Evolutionary conservation across 2,329 filamentous ascomycete genomes (phyloP).

Genomic region (Colletotrichum cordylinicola): DNA sequence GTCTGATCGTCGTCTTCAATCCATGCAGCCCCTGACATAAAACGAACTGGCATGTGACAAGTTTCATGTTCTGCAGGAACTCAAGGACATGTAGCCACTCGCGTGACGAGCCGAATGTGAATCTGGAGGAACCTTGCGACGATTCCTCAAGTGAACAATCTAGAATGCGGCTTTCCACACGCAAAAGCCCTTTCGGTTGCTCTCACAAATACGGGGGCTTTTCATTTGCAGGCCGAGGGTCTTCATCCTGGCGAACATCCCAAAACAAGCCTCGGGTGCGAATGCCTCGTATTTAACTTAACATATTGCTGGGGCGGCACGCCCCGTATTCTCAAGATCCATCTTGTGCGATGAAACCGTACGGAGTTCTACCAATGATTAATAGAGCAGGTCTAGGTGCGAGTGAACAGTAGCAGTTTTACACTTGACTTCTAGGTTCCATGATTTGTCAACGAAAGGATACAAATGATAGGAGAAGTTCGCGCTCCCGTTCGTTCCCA

Average conservation of each 20-base stretch:
- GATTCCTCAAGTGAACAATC: neutral
- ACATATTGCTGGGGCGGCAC: neutral
- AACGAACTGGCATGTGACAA: neutral
- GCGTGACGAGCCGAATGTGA: neutral
- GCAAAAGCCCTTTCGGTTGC: neutral
- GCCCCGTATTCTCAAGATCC: rapidly evolving
- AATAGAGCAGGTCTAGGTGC: neutral
- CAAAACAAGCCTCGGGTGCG: neutral
- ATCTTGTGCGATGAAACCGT: neutral
- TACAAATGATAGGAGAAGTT: neutral
- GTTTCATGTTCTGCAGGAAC: neutral
- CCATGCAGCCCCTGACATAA: neutral
- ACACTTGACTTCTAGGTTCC: neutral
- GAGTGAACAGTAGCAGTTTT: neutral
- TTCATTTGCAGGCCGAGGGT: neutral
- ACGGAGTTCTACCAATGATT: neutral
- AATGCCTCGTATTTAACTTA: neutral
- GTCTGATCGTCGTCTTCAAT: neutral
- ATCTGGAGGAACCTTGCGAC: neutral
- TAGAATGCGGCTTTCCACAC: neutral
- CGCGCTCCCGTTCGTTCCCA: neutral
- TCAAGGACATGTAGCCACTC: neutral
- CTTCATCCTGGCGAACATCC: neutral
- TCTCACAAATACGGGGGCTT: neutral
- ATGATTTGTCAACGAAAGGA: neutral